Conservation (phyloP, 2,329 filamentous ascomycete genomes). For the Lecanicillium sp. region DNA sequence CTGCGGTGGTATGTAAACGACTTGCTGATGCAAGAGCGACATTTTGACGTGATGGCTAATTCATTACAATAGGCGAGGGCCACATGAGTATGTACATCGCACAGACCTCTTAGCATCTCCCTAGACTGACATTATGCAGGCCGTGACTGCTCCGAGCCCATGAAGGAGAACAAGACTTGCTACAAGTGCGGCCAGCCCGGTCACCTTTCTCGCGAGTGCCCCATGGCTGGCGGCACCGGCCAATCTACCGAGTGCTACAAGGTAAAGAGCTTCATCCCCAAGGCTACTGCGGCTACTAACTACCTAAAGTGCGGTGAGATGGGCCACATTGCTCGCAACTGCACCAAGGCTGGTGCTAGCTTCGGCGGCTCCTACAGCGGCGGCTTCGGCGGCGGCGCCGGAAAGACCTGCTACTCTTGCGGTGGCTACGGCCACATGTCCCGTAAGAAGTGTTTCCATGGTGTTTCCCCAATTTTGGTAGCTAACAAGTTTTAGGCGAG, state of each 20-base stretch:
- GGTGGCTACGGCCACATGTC: constrained; percentile 96
- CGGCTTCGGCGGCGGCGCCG: constrained; percentile 43
- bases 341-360: constrained; percentile 55
- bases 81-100: constrained; percentile 60
- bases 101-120: neutral
- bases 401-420: constrained; percentile 96
- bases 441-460: constrained; percentile 39
- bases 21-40: neutral
- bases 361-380: constrained; percentile 39
- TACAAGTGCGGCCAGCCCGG: constrained; percentile 75
- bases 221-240: constrained; percentile 35
- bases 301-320: constrained; percentile 69
- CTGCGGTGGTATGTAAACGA: constrained; percentile 63
- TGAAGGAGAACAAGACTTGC: constrained; percentile 77
- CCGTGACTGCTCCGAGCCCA: constrained; percentile 83
- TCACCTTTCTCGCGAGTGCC: constrained; percentile 88
- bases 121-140: constrained; percentile 34
- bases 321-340: constrained; percentile 93
- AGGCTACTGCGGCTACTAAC: constrained; percentile 1
- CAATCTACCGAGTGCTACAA: constrained; percentile 82
- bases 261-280: constrained; percentile 26
- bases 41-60: constrained; percentile 15
- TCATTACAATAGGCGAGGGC: constrained; percentile 44
- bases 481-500: constrained; percentile 48
- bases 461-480: neutral